Conservation (phyloP, 2,329 filamentous ascomycete species). For the Trichoderma sp. region DNA sequence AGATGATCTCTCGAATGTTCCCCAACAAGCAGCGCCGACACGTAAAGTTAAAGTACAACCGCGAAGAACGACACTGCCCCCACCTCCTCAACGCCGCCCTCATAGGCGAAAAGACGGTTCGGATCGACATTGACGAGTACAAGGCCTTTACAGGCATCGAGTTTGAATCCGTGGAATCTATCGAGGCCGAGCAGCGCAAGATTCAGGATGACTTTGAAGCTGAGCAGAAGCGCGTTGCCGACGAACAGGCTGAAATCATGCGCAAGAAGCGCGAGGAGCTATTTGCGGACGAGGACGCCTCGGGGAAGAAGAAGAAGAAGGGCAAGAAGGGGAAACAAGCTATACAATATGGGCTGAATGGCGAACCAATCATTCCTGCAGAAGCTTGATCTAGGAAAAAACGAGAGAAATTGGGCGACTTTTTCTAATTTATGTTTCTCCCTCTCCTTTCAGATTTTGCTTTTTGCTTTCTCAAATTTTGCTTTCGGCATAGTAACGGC, state of each 20-base stretch:
- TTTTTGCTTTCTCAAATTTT: neutral
- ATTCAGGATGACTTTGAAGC: slow-evolving; percentile 52
- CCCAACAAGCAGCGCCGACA: slow-evolving; percentile 70
- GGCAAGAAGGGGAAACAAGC: slow-evolving; percentile 40
- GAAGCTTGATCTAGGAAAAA: slow-evolving; percentile 26
- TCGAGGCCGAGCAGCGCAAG: slow-evolving; percentile 59
- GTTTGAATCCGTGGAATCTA: slow-evolving; percentile 59
- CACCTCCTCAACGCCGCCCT: slow-evolving; percentile 66
- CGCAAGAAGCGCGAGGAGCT: slow-evolving; percentile 54
- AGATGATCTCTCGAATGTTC: slow-evolving; percentile 78
- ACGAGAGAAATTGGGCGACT: neutral
- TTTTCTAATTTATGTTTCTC: neutral
- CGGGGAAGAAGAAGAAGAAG: slow-evolving; percentile 43
- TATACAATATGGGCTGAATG: slow-evolving; percentile 44
- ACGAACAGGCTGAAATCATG: slow-evolving; percentile 54
- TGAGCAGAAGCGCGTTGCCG: slow-evolving; percentile 48
- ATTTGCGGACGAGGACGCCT: slow-evolving; percentile 46
- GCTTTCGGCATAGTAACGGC: slow-evolving; percentile 24
- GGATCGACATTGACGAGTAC: slow-evolving; percentile 65
- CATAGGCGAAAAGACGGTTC: slow-evolving; percentile 59
- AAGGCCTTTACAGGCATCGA: slow-evolving; percentile 56
- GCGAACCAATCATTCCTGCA: slow-evolving; percentile 41
- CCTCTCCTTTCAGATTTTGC: neutral
- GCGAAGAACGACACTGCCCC: slow-evolving; percentile 72
- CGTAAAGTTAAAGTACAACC: slow-evolving; percentile 82